A percentile compares a stretch with the other conserved stretches of the same genome.
Conservation (phyloP, 2,329 filamentous ascomycete species). For the Fulvia fulva region DNA sequence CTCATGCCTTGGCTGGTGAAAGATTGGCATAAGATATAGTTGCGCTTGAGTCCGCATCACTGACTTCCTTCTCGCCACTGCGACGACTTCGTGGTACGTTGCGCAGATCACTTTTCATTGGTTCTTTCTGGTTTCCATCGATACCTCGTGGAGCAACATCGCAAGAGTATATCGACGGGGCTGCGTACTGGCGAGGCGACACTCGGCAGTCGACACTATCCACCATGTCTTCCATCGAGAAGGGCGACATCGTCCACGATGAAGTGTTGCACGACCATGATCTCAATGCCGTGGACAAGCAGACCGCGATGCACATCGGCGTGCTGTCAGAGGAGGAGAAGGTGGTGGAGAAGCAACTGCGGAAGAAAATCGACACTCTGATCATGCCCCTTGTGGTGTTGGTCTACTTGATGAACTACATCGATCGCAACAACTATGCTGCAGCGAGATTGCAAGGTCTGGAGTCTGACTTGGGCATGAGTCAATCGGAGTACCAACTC, state of each 20-base stretch:
- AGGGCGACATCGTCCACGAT: slow-evolving; percentile 21
- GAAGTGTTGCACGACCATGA: slow-evolving; percentile 28
- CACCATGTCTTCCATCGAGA: slow-evolving; percentile 13
- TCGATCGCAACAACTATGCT: slow-evolving; percentile 56
- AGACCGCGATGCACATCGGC: slow-evolving; percentile 25
- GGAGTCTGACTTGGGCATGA: slow-evolving; percentile 56
- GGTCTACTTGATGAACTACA: slow-evolving; percentile 46
- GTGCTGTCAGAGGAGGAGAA: slow-evolving; percentile 31
- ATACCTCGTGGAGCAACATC: background rate
- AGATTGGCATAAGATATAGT: background rate
- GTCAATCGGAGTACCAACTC: slow-evolving; percentile 60
- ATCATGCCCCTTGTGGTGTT: slow-evolving; percentile 67
- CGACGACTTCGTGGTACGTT: background rate
- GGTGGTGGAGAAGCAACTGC: slow-evolving; percentile 52
- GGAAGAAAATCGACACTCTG: slow-evolving; percentile 66
- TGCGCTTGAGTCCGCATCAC: background rate
- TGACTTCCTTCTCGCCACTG: background rate
- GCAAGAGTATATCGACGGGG: background rate
- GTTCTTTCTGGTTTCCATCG: background rate
- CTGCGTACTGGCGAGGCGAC: background rate
- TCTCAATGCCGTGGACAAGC: slow-evolving; percentile 16
- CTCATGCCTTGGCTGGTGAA: background rate
- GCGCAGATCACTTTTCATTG: background rate
- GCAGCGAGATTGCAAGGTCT: slow-evolving; percentile 63
- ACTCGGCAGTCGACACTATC: background rate